Evolutionary conservation across 225 moss, liverwort and hornwort species (phyloP).

Genomic region (Pseudisothecium myosuroides): DNA sequence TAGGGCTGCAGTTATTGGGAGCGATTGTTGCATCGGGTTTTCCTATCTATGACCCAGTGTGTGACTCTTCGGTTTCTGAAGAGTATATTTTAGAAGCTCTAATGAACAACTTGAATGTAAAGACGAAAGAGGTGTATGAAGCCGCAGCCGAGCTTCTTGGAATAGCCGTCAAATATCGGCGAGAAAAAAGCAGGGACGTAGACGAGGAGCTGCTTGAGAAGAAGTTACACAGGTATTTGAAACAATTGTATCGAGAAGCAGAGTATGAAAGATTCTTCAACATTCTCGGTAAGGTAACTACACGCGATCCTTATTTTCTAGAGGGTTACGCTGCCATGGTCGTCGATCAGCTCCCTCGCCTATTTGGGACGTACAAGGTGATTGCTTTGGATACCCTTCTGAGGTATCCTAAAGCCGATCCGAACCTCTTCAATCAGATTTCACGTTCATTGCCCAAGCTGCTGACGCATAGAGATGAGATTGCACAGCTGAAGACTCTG

Average conservation of each 20-base stretch:
- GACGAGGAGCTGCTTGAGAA: constrained; percentile 42
- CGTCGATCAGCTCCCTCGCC: constrained; percentile 67
- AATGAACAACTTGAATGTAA: constrained; percentile 62
- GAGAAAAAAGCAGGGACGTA: constrained; percentile 5
- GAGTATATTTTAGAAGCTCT: constrained; percentile 57
- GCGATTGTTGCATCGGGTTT: constrained; percentile 63
- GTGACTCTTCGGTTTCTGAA: constrained; percentile 47
- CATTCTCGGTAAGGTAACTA: constrained; percentile 66
- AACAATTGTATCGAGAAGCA: constrained; percentile 46
- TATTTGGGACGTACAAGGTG: constrained; percentile 60
- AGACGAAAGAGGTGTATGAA: constrained; percentile 76
- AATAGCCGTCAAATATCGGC: constrained; percentile 43
- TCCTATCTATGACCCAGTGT: constrained; percentile 51
- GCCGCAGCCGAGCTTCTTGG: constrained; percentile 87
- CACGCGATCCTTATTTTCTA: constrained; percentile 48
- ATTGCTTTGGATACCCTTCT: constrained; percentile 70
- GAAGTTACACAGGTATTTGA: constrained; percentile 47
- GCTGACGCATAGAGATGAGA: constrained; percentile 69
- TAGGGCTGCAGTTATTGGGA: constrained; percentile 79
- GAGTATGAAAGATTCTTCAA: constrained; percentile 76
- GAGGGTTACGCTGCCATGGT: constrained; percentile 53
- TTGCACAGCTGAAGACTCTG: constrained; percentile 62
- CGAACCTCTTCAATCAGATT: constrained; percentile 42
- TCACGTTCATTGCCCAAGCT: constrained; percentile 49
- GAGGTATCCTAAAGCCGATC: constrained; percentile 46